Evolutionary conservation across 768 basidiomycete genomes (phyloP).

Genomic region (Gloeopeniophorella convolvens): DNA sequence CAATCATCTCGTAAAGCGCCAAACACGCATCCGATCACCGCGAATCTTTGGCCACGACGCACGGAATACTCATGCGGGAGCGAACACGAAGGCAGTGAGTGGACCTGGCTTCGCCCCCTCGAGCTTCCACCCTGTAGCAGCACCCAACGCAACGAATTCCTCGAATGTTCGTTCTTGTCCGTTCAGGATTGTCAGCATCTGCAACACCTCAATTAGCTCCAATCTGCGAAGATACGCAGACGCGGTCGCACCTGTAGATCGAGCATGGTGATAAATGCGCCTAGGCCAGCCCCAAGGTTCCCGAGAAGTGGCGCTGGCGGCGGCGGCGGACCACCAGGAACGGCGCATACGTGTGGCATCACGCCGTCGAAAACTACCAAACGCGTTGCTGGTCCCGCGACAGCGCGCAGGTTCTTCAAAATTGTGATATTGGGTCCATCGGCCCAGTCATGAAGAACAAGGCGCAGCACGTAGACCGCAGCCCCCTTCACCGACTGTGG

Average conservation of each 20-base stretch:
- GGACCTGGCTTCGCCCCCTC: constrained; percentile 17
- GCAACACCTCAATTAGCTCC: background rate
- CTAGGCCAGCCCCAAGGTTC: constrained; percentile 4
- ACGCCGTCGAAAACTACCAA: constrained; percentile 24
- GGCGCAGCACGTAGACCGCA: constrained; percentile 22
- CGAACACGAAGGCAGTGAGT: background rate
- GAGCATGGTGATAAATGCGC: constrained; percentile 5
- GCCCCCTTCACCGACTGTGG: constrained; percentile 22
- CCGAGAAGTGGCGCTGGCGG: constrained; percentile 11
- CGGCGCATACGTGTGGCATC: constrained; percentile 15
- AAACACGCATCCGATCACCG: too few species aligned
- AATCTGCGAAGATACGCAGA: background rate
- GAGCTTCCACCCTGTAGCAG: constrained; percentile 28
- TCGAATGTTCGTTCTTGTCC: constrained; percentile 29
- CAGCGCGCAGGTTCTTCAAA: constrained; percentile 20
- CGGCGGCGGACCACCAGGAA: background rate
- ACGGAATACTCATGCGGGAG: background rate
- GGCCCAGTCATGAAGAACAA: constrained; percentile 26
- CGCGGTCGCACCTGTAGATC: constrained; percentile 5
- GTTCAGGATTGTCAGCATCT: constrained; percentile 29
- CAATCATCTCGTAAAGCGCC: too few species aligned
- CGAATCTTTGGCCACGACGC: too few species aligned
- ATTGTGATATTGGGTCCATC: constrained; percentile 15
- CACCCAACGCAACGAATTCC: constrained; percentile 24
- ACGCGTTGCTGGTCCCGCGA: constrained; percentile 19